phyloP scores from a whole-genome alignment of 73 alveolate species.

The Paramecium sexaurelia region DNA sequence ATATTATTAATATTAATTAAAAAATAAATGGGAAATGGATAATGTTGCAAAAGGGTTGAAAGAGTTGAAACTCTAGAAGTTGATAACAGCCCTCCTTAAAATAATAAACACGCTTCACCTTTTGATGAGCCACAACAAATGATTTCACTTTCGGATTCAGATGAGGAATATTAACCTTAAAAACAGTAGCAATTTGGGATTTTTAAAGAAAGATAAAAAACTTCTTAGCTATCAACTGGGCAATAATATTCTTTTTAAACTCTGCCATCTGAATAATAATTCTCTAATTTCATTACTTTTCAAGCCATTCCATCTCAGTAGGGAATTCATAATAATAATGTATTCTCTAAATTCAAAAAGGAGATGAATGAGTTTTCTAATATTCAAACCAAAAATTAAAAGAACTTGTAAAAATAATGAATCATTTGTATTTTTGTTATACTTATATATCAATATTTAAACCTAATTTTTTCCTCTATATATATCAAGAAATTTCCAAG shows the following conservation, averaged over 20 bases:
- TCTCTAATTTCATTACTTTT: conserved; percentile 44
- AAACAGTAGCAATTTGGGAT: not conserved
- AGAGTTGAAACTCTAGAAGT: conserved; percentile 16
- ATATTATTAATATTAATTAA: not conserved
- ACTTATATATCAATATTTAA: not conserved
- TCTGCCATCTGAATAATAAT: conserved; percentile 34
- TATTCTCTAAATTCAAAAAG: conserved; percentile 1
- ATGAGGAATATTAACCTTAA: not conserved
- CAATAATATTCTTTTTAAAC: not conserved
- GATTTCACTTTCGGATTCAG: conserved; percentile 33
- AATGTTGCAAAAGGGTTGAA: not conserved
- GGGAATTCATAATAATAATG: not conserved
- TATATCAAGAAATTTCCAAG: not conserved
- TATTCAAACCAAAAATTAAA: not conserved
- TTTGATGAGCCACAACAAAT: not conserved
- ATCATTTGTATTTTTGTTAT: not conserved
- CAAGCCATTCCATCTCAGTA: conserved; percentile 38
- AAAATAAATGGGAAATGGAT: conserved; percentile 45
- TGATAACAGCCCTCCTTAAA: conserved; percentile 1
- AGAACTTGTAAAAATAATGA: not conserved
- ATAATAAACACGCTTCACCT: not conserved
- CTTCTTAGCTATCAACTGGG: conserved; percentile 34
- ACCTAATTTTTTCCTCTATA: not conserved
- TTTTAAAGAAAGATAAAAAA: not conserved
- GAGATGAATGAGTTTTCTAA: conserved; percentile 34